These are phyloP conservation scores for Pyrus betulifolia DNA, from an alignment of 306 rosid species.

Conservation along the genomic window DNA sequence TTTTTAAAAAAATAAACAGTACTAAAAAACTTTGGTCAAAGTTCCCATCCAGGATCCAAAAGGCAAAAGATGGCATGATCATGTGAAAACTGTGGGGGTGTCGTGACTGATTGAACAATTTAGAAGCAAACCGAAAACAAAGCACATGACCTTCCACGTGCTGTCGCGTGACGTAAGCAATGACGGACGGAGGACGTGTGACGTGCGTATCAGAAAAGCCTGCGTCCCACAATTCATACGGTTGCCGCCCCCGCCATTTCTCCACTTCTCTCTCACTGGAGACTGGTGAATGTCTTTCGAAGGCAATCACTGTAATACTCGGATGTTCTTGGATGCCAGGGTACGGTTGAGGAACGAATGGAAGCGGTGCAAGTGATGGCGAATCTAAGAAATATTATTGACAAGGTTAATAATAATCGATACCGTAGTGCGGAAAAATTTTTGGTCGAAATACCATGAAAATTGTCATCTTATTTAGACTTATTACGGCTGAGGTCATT, in stretches of 20 bases:
- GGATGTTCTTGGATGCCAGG: constrained; percentile 42
- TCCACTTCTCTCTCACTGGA: not conserved
- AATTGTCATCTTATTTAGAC: too few relatives aligned
- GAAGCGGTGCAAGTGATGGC: constrained; percentile 32
- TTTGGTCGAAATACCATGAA: too few relatives aligned
- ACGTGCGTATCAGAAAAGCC: not conserved
- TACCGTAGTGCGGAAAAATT: rapidly evolving
- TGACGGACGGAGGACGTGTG: too few relatives aligned
- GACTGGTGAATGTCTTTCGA: not conserved
- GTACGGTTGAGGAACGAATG: constrained; percentile 91
- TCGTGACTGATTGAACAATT: too few relatives aligned
- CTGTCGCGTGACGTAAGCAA: not conserved
- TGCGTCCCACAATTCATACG: not conserved
- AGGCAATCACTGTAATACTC: not conserved
- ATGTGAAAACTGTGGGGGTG: too few relatives aligned
- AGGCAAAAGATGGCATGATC: too few relatives aligned
- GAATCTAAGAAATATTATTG: too few relatives aligned
- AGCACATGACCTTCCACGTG: not conserved
- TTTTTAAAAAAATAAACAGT: too few relatives aligned
- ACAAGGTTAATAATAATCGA: too few relatives aligned
- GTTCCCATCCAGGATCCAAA: too few relatives aligned
- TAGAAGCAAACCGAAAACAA: too few relatives aligned
- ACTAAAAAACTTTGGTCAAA: rapidly evolving
- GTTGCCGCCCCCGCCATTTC: constrained; percentile 5
- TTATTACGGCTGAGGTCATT: rapidly evolving